Percentiles rank a stretch among this genome's conserved stretches.
Evolutionary conservation across 345 rosid genomes (phyloP).

Genomic region (Murraya paniculata): DNA sequence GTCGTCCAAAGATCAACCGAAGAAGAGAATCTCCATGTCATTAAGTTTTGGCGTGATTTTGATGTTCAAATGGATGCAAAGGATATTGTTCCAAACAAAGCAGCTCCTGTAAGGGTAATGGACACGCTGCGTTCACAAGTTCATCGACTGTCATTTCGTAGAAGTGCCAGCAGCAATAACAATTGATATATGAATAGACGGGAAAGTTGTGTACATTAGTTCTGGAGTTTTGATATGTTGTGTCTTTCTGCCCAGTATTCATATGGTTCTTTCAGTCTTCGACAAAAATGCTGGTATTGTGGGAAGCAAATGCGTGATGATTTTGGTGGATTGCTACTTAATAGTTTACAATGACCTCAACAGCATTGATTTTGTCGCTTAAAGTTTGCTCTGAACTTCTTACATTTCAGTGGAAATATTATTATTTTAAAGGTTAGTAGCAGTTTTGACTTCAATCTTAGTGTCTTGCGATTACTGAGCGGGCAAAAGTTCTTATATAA

Average conservation of each 20-base stretch:
- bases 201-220: not conserved
- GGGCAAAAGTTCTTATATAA: not conserved
- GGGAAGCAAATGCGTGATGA: not conserved
- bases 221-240: not conserved
- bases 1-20: slow-evolving; percentile 77
- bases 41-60: slow-evolving; percentile 64
- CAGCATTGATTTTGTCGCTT: not conserved
- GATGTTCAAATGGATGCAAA: slow-evolving; percentile 22
- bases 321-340: not conserved
- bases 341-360: not conserved
- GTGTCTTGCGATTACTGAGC: not conserved
- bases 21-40: slow-evolving; percentile 62
- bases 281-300: not conserved
- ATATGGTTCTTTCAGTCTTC: not conserved
- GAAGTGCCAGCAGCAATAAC: slow-evolving; percentile 10
- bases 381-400: not conserved
- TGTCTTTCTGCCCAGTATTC: not conserved
- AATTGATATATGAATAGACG: not conserved
- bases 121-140: slow-evolving; percentile 36
- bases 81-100: slow-evolving; percentile 18
- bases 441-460: not conserved
- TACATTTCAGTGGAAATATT: not conserved
- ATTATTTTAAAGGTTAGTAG: not conserved
- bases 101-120: slow-evolving; percentile 20
- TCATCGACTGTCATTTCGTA: slow-evolving; percentile 27